phyloP scores from a whole-genome alignment of 345 rosid genomes.

The Orychophragmus violaceus region DNA sequence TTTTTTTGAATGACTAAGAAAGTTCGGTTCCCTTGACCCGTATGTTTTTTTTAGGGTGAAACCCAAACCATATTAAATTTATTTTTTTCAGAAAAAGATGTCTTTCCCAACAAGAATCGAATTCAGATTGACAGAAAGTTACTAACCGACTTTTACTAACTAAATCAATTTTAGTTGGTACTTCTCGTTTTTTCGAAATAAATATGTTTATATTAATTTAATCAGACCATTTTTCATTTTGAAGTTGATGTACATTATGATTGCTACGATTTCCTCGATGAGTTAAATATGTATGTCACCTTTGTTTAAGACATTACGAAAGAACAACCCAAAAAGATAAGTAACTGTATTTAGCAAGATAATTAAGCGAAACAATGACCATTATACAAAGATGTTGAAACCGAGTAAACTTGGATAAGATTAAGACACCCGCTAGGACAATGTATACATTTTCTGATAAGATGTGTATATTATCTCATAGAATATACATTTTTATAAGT shows the following conservation, averaged over 20 bases:
- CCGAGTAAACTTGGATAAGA: slow-evolving; percentile 20
- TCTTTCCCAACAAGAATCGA: too few species aligned
- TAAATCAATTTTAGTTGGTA: too few species aligned
- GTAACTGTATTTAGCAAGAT: neutral
- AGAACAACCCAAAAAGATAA: slow-evolving; percentile 16
- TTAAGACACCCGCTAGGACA: neutral
- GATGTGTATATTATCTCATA: neutral
- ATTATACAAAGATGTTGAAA: slow-evolving; percentile 14
- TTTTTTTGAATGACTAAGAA: too few species aligned
- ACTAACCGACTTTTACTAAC: too few species aligned
- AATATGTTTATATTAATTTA: neutral
- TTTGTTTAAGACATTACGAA: slow-evolving; percentile 18
- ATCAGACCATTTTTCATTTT: neutral
- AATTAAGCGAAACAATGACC: slow-evolving; percentile 8
- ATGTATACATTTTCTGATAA: neutral
- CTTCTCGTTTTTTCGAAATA: slow-evolving; percentile 6
- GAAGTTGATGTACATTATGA: neutral
- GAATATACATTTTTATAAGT: neutral
- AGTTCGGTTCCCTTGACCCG: too few species aligned
- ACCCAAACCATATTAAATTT: too few species aligned
- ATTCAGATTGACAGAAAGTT: too few species aligned
- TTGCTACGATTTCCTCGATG: neutral
- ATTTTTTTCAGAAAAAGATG: too few species aligned
- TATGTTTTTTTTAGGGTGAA: too few species aligned
- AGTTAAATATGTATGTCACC: slow-evolving; percentile 10